Conservation (phyloP, 2,329 filamentous ascomycete genomes). For the Aspergillus bombycis region DNA sequence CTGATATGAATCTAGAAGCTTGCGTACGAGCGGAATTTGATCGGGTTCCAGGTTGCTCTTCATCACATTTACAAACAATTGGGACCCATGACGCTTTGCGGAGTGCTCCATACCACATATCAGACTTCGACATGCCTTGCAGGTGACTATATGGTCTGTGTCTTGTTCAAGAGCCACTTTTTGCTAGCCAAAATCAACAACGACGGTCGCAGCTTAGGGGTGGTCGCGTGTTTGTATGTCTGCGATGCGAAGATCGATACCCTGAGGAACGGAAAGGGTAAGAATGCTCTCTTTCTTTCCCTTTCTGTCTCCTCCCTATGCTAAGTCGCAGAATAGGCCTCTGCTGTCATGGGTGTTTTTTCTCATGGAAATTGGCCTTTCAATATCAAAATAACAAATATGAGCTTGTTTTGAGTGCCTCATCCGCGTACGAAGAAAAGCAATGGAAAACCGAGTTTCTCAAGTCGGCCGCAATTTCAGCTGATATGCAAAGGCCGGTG, state of each 20-base stretch:
- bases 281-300: slow-evolving; percentile 4
- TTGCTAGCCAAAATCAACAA: slow-evolving; percentile 72
- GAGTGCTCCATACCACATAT: slow-evolving; percentile 81
- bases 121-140: slow-evolving; percentile 68
- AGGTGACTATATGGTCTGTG: slow-evolving; percentile 81
- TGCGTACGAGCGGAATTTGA: slow-evolving; percentile 1
- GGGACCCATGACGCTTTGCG: slow-evolving; percentile 79
- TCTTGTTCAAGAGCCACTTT: slow-evolving; percentile 80
- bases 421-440: slow-evolving; percentile 75
- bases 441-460: slow-evolving; percentile 76
- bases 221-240: slow-evolving; percentile 74
- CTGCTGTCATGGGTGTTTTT: slow-evolving; percentile 82
- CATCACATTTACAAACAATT: slow-evolving; percentile 73
- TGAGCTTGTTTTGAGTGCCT: slow-evolving; percentile 85
- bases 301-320: slow-evolving; percentile 14
- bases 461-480: slow-evolving; percentile 54
- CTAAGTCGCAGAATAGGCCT: slow-evolving; percentile 60
- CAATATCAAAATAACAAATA: slow-evolving; percentile 75
- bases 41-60: slow-evolving; percentile 26
- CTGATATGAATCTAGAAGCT: too few relatives aligned
- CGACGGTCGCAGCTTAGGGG: slow-evolving; percentile 68
- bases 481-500: slow-evolving; percentile 53
- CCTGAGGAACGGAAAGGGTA: slow-evolving; percentile 39
- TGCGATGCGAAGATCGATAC: slow-evolving; percentile 42
- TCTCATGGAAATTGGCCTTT: slow-evolving; percentile 92